Evolutionary conservation across 805 yeast species (phyloP), one percentile per base, ranked within the genome.

Genomic region (Allodekkera sacchari): DNA sequence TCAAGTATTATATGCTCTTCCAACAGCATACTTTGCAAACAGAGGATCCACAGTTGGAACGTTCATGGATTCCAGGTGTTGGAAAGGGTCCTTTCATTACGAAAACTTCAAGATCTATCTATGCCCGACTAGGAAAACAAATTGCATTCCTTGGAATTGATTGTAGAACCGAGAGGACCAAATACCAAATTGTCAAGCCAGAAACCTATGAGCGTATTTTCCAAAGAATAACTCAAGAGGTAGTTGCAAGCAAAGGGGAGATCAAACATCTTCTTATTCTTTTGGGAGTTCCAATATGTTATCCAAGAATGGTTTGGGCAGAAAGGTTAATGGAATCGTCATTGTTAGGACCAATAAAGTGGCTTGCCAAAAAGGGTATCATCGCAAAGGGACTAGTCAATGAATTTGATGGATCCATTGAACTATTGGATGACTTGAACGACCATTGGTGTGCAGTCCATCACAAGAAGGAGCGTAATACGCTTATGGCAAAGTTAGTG

Each of bases 371-470:
- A 34, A 69, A 67, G 35, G 85, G 87, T 3, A 56, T 82, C 25
- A 52, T 77, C 22, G 70, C 76, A 30, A 66, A 68, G 37, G 94
- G 95, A 0, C 57, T 89, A 21, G 85, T 85, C 17, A 89, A 92
- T 50, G 92, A 83, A 44, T 89, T 88, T 48, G 96, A 88, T 52
- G 96, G 96, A 2, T 74, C 81, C 25, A 77, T 89, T 5, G 97
- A 89, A 57, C 73, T 89, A 11, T 66, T 92, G 43, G 97, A 92
- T 51, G 97, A 89, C 53, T 65, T 92, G 55, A 79, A 87, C 50
- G 98, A 89, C 53, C 97, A 89, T 59, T 89, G 98, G 98, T 87
- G 96, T 54, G 79, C 95, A 4, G 68, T 68, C 37, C 71, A 78
- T 52, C 98, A 89, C 59, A 92, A 89, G 53, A 56, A 57, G 30